These are phyloP conservation scores for Penicillium sp. DNA, from an alignment of 2,329 filamentous ascomycete species.

Conservation along the genomic window DNA sequence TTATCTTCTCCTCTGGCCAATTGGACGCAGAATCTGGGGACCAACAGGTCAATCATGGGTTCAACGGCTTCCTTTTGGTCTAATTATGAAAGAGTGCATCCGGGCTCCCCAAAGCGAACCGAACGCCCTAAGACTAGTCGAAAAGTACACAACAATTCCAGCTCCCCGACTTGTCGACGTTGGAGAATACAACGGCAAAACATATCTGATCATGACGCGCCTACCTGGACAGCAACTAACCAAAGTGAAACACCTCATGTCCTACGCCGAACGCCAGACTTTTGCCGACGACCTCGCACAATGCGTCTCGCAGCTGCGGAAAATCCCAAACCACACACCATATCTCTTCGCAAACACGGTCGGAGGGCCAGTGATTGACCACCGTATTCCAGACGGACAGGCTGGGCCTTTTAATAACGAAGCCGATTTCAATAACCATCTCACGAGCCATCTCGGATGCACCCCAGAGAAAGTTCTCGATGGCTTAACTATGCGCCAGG, in stretches of 20 bases:
- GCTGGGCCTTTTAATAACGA: too few relatives aligned
- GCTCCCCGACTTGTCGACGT: slow-evolving; percentile 2
- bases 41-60: too few relatives aligned
- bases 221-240: neutral
- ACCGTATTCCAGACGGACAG: neutral
- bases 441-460: too few relatives aligned
- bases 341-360: neutral
- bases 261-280: neutral
- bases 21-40: too few relatives aligned
- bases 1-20: too few relatives aligned
- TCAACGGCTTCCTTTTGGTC: slow-evolving; percentile 2
- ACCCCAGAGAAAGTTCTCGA: neutral
- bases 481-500: neutral
- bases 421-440: too few relatives aligned
- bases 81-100: slow-evolving; percentile 2
- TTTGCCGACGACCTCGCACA: neutral
- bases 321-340: slow-evolving; percentile 1
- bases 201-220: slow-evolving; percentile 2
- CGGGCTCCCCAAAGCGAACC: slow-evolving; percentile 1
- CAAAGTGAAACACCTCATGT: too few relatives aligned
- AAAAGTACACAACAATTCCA: slow-evolving; percentile 2
- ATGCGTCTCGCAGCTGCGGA: neutral
- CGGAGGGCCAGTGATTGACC: neutral
- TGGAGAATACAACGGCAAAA: neutral
- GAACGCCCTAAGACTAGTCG: neutral